phyloP scores from a whole-genome alignment of 2,329 filamentous ascomycete species.

The Cytospora mali region DNA sequence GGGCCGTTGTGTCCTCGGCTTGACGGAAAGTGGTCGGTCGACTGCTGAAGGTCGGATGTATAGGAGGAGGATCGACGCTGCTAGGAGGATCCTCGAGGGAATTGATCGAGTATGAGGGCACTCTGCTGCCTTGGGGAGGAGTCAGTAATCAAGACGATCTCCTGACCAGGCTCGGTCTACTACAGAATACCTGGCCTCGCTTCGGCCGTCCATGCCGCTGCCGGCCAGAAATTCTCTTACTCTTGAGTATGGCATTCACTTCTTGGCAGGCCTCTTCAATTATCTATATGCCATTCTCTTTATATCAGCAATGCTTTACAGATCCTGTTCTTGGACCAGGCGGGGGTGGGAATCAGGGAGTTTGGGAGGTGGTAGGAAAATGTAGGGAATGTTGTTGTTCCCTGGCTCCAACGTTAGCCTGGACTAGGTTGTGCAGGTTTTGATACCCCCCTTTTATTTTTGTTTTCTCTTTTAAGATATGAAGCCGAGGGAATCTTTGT shows the following conservation, averaged over 20 bases:
- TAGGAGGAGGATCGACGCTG: constrained; percentile 73
- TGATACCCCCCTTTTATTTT: constrained; percentile 25
- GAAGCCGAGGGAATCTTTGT: constrained; percentile 18
- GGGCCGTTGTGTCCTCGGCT: constrained; percentile 60
- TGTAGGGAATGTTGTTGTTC: not conserved
- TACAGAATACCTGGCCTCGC: not conserved
- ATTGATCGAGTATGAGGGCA: constrained; percentile 44
- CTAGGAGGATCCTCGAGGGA: constrained; percentile 73
- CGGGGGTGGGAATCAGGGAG: not conserved
- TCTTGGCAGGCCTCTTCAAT: not conserved
- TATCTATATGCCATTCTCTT: not conserved
- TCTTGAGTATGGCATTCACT: not conserved
- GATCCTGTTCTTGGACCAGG: not conserved
- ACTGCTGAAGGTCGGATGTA: constrained; percentile 65
- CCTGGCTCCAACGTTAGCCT: constrained; percentile 3
- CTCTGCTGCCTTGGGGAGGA: not conserved
- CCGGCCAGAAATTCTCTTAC: not conserved
- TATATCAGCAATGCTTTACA: not conserved
- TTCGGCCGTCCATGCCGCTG: not conserved
- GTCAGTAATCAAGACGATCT: not conserved
- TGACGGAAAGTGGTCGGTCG: constrained; percentile 57
- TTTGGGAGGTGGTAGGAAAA: not conserved
- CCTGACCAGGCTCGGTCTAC: not conserved
- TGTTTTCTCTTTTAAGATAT: constrained; percentile 5
- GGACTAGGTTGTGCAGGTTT: constrained; percentile 20